phyloP scores from a whole-genome alignment of 1,139 yeast genomes.

The Saccharomycopsis hybrid region DNA sequence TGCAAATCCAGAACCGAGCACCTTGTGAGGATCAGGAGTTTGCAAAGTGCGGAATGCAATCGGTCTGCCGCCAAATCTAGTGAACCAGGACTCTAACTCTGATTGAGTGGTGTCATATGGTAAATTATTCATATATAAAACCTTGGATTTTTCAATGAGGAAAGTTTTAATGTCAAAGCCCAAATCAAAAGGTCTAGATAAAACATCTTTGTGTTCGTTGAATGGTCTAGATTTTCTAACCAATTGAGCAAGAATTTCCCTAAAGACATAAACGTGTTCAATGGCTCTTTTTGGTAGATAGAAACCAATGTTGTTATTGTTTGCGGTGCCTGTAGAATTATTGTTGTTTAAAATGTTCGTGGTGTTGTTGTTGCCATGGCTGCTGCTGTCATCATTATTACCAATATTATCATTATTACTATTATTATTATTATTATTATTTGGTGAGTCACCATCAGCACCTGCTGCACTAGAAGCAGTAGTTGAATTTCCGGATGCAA shows the following conservation, averaged over 20 bases:
- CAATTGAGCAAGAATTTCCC: constrained; percentile 45
- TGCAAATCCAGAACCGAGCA: constrained; percentile 70
- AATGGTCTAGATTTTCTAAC: constrained; percentile 33
- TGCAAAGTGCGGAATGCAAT: constrained; percentile 86
- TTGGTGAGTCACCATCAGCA: not conserved
- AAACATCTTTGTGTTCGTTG: constrained; percentile 47
- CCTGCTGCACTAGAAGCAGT: not conserved
- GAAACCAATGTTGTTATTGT: not conserved
- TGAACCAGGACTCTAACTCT: constrained; percentile 87
- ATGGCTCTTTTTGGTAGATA: constrained; percentile 31
- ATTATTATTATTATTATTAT: not conserved
- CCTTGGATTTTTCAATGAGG: constrained; percentile 63
- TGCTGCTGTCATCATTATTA: not conserved
- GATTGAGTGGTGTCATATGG: constrained; percentile 86
- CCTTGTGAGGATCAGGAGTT: constrained; percentile 43
- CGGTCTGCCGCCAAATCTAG: constrained; percentile 80
- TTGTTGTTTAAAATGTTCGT: too few relatives aligned
- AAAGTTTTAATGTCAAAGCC: constrained; percentile 66
- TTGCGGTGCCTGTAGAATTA: not conserved
- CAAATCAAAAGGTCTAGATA: constrained; percentile 70
- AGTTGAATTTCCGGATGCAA: not conserved
- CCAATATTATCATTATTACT: not conserved
- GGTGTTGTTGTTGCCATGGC: not conserved
- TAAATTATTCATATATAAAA: constrained; percentile 69
- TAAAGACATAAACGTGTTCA: constrained; percentile 36